Base-by-base conservation (phyloP, 2,329 filamentous ascomycete genomes). In the Xylariaceae sp. region DNA sequence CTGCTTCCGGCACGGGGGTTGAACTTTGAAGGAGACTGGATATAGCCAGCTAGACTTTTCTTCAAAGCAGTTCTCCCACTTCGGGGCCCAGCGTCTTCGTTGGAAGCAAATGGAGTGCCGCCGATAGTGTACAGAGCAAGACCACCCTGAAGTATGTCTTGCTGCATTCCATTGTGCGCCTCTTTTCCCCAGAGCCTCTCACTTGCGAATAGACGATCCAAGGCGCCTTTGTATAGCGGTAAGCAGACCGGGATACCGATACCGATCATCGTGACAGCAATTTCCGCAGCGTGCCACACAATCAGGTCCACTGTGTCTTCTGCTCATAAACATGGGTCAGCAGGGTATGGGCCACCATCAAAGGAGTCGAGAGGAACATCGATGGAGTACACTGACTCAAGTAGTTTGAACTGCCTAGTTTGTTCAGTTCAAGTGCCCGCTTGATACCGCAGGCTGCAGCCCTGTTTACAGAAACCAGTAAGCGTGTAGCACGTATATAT, bases 181-280 rank as follows among this genome's bases (percentile, higher is more conserved):
- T 27, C 22, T 27, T 7, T 7, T 27, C 22, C 7, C 22, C 7
- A 5, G 22, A 7, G 7, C 7, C 22, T 27, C 7, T 7, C 7
- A 7, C 12, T 33, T 17, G 30, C 27, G 5, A 47, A 2, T 11
- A 57, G 32, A 19, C 44, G 41, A 11, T 47, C 35, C 11, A 54
- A 32, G 35, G 49, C 49, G 6, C 48, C n/a, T 9, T 35, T 45
- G n/a, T 50, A 55, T 1, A 55, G 36, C 6, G 59, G 58, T 2
- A 55, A 56, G 15, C 52, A 59, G 11, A 55, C 48, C 10, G 58
- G 54, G 17, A 61, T 58, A 4, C 55, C 54, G 31, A 60, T 52
- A 30, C 56, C 52, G 15, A 60, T 52, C n/a, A 61, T 44, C 5
- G 54, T 61, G 11, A 54, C 52, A 14, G 55, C 36, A 11, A 54